Evolutionary conservation across 2,329 filamentous ascomycete genomes (phyloP).

Genomic region (Exophiala xenobiotica): DNA sequence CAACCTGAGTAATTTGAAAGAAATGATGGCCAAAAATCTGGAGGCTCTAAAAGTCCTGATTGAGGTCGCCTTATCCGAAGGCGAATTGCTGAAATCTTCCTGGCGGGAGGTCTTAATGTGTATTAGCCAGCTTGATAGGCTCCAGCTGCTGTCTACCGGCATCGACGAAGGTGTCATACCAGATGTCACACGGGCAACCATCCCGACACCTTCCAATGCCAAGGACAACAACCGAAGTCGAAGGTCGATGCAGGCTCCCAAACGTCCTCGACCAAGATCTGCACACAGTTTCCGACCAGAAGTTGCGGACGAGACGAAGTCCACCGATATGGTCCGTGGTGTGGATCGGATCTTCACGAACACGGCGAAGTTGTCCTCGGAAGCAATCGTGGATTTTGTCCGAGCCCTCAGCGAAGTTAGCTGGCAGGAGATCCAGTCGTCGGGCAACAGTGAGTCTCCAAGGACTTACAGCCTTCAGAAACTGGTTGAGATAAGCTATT

Average conservation of each 20-base stretch:
- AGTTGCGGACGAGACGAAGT: constrained; percentile 87
- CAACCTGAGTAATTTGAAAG: constrained; percentile 90
- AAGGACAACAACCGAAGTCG: constrained; percentile 58
- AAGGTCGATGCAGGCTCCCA: constrained; percentile 62
- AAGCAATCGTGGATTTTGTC: constrained; percentile 94
- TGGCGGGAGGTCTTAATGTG: constrained; percentile 96
- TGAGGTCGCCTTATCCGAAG: constrained; percentile 89
- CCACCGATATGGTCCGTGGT: constrained; percentile 85
- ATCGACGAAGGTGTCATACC: constrained; percentile 91
- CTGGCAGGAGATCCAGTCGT: constrained; percentile 98
- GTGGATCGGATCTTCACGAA: constrained; percentile 97
- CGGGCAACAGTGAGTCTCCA: constrained; percentile 90
- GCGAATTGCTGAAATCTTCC: constrained; percentile 81
- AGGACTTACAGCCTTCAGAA: constrained; percentile 97
- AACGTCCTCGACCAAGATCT: constrained; percentile 49
- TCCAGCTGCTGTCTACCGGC: constrained; percentile 91
- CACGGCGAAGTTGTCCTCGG: constrained; percentile 86
- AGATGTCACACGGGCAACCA: constrained; percentile 81
- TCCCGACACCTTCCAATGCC: constrained; percentile 58
- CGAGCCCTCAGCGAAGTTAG: constrained; percentile 90
- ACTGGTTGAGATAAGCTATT: constrained; percentile 97
- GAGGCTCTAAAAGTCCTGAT: constrained; percentile 89
- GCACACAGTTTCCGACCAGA: constrained; percentile 65
- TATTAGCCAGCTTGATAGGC: constrained; percentile 90
- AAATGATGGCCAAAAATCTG: constrained; percentile 94